phyloP scores from a whole-genome alignment of 306 rosid genomes.

The Rubus parviflorus region DNA sequence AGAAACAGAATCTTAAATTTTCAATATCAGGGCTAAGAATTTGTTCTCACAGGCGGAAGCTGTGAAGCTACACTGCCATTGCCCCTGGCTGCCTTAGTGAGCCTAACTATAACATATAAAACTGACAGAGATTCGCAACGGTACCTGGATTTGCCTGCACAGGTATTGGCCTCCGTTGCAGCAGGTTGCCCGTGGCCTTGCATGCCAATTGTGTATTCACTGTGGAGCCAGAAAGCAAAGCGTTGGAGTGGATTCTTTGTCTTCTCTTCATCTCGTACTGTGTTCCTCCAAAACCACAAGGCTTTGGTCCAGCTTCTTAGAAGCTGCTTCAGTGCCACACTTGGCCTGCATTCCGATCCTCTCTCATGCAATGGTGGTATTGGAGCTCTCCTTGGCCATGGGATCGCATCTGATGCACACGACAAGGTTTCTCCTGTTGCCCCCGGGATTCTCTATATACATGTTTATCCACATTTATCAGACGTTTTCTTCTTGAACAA shows the following conservation, averaged over 20 bases:
- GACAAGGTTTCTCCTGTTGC: slow-evolving; percentile 82
- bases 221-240: slow-evolving; percentile 95
- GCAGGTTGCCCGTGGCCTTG: slow-evolving; percentile 99
- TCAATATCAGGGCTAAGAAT: neutral
- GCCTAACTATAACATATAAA: slow-evolving; percentile 91
- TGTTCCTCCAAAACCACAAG: slow-evolving; percentile 77
- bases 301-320: slow-evolving; percentile 76
- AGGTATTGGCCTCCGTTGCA: slow-evolving; percentile 75
- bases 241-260: slow-evolving; percentile 85
- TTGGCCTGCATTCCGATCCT: slow-evolving; percentile 59
- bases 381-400: slow-evolving; percentile 91
- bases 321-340: slow-evolving; percentile 90
- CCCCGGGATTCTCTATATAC: slow-evolving; percentile 85
- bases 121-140: slow-evolving; percentile 69
- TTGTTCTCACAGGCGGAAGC: slow-evolving; percentile 56
- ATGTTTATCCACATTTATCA: slow-evolving; percentile 62
- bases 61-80: slow-evolving; percentile 85
- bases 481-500: slow-evolving; percentile 65
- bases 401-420: slow-evolving; percentile 58
- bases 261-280: slow-evolving; percentile 85
- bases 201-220: slow-evolving; percentile 95
- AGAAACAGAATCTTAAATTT: neutral
- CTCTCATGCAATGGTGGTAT: slow-evolving; percentile 71
- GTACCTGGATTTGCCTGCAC: slow-evolving; percentile 77
- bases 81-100: slow-evolving; percentile 93